Evolutionary conservation across 2,329 filamentous ascomycete species (phyloP).

Genomic region (Trichophyton verrucosum): DNA sequence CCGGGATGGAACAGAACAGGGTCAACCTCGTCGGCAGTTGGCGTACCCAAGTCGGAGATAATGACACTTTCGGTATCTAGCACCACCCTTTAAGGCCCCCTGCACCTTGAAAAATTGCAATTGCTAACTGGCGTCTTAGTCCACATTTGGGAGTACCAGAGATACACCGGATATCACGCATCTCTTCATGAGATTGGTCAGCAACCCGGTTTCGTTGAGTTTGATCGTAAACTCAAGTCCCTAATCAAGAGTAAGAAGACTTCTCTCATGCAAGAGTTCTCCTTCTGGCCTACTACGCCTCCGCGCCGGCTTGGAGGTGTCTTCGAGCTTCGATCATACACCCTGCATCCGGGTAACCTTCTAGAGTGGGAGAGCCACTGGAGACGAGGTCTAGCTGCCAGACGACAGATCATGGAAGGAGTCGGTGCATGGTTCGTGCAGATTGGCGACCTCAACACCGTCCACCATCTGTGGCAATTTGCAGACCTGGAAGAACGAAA

Average conservation of each 20-base stretch:
- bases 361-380: conserved; percentile 99
- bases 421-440: conserved; percentile 98
- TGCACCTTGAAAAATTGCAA: not conserved
- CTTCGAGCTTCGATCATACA: conserved; percentile 95
- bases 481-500: conserved; percentile 91
- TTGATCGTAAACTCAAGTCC: conserved; percentile 72
- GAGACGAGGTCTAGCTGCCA: conserved; percentile 79
- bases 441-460: conserved; percentile 92
- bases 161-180: conserved; percentile 88
- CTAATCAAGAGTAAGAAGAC: conserved; percentile 74
- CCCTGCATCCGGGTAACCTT: conserved; percentile 85
- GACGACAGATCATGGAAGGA: conserved; percentile 95
- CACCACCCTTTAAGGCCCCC: not conserved
- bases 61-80: conserved; percentile 81
- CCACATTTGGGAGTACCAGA: conserved; percentile 99
- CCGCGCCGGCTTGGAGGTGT: conserved; percentile 81
- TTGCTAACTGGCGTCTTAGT: conserved; percentile 44
- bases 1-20: conserved; percentile 71
- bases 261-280: conserved; percentile 98
- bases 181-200: conserved; percentile 73
- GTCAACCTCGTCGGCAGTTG: conserved; percentile 95
- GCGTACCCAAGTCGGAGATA: conserved; percentile 94
- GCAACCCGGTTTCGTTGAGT: conserved; percentile 71
- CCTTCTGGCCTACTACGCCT: conserved; percentile 93
- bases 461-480: conserved; percentile 98